phyloP scores from a whole-genome alignment of 495 filamentous ascomycete genomes.

The Amniculicola lignicola region DNA sequence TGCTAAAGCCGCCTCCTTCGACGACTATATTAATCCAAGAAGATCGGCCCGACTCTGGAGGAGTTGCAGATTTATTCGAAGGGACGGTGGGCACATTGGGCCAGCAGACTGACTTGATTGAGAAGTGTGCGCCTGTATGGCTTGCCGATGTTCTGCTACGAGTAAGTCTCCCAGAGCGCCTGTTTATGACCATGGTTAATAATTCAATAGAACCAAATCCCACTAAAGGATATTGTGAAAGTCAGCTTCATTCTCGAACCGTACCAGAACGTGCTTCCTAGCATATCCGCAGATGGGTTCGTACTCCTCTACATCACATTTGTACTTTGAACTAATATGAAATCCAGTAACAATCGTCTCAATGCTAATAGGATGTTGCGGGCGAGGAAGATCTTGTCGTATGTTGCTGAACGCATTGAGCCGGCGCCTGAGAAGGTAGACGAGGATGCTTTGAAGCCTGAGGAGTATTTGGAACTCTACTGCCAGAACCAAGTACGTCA shows the following conservation, averaged over 20 bases:
- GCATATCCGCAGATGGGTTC: constrained; percentile 41
- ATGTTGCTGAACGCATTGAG: constrained; percentile 89
- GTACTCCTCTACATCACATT: constrained; percentile 25
- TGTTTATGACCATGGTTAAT: not conserved
- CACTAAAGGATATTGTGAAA: constrained; percentile 88
- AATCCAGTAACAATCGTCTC: constrained; percentile 70
- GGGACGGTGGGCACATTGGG: constrained; percentile 78
- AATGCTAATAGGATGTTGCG: constrained; percentile 97
- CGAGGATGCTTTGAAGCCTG: constrained; percentile 65
- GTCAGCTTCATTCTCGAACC: constrained; percentile 88
- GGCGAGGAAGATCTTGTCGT: constrained; percentile 89
- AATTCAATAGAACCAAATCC: constrained; percentile 64
- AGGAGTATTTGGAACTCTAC: constrained; percentile 90
- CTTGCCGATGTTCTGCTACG: constrained; percentile 82
- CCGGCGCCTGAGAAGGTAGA: constrained; percentile 49
- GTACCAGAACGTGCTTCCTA: constrained; percentile 70
- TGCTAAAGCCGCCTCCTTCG: constrained; percentile 70
- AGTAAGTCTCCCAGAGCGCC: constrained; percentile 44
- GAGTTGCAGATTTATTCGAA: constrained; percentile 86
- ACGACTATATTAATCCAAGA: constrained; percentile 94
- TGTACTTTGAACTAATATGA: constrained; percentile 27
- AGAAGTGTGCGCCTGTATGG: constrained; percentile 84
- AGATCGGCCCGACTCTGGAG: constrained; percentile 80
- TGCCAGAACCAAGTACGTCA: constrained; percentile 80
- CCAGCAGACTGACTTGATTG: constrained; percentile 74